These are phyloP conservation scores for Phlebopus sp. DNA, from an alignment of 1,284 basidiomycete genomes.

Conservation along the genomic window DNA sequence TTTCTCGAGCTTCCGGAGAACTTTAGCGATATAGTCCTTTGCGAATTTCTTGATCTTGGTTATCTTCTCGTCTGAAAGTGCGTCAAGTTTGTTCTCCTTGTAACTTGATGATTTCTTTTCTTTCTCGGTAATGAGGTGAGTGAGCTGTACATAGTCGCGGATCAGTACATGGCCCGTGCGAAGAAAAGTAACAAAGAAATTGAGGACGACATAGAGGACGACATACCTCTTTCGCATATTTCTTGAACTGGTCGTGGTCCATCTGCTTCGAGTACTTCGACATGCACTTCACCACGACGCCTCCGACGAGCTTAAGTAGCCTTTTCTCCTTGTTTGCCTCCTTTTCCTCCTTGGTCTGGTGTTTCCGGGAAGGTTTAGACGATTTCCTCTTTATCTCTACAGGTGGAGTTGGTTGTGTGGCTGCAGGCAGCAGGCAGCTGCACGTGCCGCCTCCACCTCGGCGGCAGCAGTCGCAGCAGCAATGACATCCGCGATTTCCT, in stretches of 20 bases:
- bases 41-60: constrained; percentile 92
- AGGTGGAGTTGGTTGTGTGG: constrained; percentile 3
- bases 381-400: constrained; percentile 31
- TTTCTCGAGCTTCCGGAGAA: constrained; percentile 64
- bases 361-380: constrained; percentile 40
- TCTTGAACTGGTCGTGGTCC: constrained; percentile 89
- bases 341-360: constrained; percentile 51
- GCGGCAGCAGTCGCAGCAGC: constrained; percentile 45
- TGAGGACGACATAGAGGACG: constrained; percentile 34
- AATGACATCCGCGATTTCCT: constrained; percentile 45
- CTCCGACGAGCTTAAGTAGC: constrained; percentile 81
- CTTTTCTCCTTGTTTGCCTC: constrained; percentile 79
- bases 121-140: constrained; percentile 82
- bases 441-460: constrained; percentile 38
- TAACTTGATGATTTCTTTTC: constrained; percentile 90
- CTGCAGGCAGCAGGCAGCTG: constrained; percentile 33
- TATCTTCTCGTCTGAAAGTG: constrained; percentile 83
- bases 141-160: constrained; percentile 48
- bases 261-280: constrained; percentile 83
- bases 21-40: constrained; percentile 80
- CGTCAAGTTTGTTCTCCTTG: constrained; percentile 65
- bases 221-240: constrained; percentile 89
- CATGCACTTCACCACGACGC: constrained; percentile 89
- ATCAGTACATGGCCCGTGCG: neutral
- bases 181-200: constrained; percentile 5